Conservation (phyloP, 305 asterid species). For the Plantago coronopus region DNA sequence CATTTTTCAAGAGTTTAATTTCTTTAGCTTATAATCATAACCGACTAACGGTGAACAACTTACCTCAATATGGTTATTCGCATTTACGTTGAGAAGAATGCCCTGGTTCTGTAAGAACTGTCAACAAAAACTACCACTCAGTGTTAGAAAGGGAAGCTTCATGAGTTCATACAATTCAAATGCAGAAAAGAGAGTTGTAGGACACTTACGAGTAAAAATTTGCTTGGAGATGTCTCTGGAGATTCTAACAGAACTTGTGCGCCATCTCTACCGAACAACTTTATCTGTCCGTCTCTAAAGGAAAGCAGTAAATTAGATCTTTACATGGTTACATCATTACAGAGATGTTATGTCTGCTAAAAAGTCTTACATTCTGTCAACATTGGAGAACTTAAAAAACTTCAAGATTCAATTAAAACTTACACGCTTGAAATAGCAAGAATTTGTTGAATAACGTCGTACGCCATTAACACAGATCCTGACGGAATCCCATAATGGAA, state of each 20-base stretch:
- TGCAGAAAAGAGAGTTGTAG: constrained; percentile 10
- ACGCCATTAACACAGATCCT: constrained; percentile 53
- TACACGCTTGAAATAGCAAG: constrained; percentile 80
- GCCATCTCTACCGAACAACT: constrained; percentile 74
- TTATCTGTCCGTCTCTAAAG: constrained; percentile 79
- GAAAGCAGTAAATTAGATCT: constrained; percentile 9
- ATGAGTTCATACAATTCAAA: constrained; percentile 1
- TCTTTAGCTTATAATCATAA: constrained; percentile 1
- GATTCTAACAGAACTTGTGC: constrained; percentile 71
- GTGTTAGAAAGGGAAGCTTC: constrained; percentile 17
- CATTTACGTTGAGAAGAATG: constrained; percentile 58
- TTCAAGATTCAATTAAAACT: constrained; percentile 16
- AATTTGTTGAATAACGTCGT: constrained; percentile 58
- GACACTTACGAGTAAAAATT: constrained; percentile 57
- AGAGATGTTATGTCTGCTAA: neutral
- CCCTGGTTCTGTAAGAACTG: constrained; percentile 81
- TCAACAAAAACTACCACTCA: constrained; percentile 28
- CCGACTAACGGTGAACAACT: constrained; percentile 22
- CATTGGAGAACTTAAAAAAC: constrained; percentile 5
- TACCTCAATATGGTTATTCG: constrained; percentile 73
- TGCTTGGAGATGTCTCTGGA: constrained; percentile 51
- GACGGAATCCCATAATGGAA: constrained; percentile 87
- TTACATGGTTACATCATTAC: constrained; percentile 1
- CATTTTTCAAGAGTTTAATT: constrained; percentile 2
- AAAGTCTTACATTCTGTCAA: neutral